A percentile compares a stretch with the other conserved stretches of the same genome.
These are phyloP conservation scores for Aspergillus novoparasiticus DNA, from an alignment of 2,329 filamentous ascomycete genomes.

Conservation along the genomic window DNA sequence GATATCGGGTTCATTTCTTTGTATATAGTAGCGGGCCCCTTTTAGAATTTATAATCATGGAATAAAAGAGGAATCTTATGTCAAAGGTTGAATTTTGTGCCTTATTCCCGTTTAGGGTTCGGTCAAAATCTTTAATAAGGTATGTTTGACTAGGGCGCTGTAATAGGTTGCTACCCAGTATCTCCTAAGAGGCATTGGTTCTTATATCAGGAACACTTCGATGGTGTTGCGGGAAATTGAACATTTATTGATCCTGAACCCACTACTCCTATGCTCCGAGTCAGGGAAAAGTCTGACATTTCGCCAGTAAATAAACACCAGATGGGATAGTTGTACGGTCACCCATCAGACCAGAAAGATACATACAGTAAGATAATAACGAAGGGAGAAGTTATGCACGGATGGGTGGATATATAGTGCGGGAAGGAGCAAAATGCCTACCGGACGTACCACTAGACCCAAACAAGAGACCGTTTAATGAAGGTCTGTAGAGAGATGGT, in stretches of 20 bases:
- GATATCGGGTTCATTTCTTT: conserved; percentile 4
- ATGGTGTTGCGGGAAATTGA: background rate
- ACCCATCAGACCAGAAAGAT: conserved; percentile 1
- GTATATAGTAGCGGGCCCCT: conserved; percentile 5
- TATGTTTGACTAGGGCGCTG: background rate
- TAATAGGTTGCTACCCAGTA: background rate
- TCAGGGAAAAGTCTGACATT: background rate
- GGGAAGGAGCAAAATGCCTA: background rate
- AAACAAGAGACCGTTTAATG: background rate
- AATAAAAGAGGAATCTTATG: background rate
- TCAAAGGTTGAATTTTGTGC: background rate
- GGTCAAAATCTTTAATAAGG: background rate
- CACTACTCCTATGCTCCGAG: background rate
- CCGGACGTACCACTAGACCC: background rate
- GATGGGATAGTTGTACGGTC: background rate
- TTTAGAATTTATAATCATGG: conserved; percentile 4
- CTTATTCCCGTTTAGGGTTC: background rate
- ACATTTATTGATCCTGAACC: background rate
- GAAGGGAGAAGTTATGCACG: background rate
- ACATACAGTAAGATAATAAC: conserved; percentile 4
- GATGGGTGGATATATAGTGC: background rate
- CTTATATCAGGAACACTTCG: background rate
- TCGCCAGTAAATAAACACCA: conserved; percentile 1
- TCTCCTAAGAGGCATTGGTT: background rate
- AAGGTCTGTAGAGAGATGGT: background rate